Percentiles rank a stretch among this genome's conserved stretches.
These are phyloP conservation scores for Vigna angularis DNA, from an alignment of 306 rosid genomes.

Conservation along the genomic window DNA sequence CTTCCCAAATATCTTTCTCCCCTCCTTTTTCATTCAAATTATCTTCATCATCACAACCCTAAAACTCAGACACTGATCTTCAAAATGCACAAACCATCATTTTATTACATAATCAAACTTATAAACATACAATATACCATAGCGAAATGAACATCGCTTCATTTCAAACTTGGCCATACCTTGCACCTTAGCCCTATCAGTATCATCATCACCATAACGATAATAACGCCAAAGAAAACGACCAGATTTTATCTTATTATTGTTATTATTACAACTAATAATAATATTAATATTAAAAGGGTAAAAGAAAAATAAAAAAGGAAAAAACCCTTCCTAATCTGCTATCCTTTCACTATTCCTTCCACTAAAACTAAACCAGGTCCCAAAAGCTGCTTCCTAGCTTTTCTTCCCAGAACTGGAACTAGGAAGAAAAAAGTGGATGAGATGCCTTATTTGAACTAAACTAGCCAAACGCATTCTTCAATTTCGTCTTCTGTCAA, in stretches of 20 bases:
- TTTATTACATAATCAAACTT: constrained; percentile 8
- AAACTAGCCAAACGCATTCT: constrained; percentile 58
- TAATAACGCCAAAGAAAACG: constrained; percentile 30
- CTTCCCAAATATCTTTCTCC: no score
- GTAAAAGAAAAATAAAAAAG: neutral
- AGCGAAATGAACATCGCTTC: neutral
- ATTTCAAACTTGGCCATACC: constrained; percentile 27
- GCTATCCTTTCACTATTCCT: constrained; percentile 41
- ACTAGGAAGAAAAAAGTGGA: constrained; percentile 46
- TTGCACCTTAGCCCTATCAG: neutral
- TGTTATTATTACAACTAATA: constrained; percentile 45
- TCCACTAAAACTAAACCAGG: constrained; percentile 38
- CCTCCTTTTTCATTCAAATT: neutral
- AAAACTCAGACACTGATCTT: no score
- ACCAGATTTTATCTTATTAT: constrained; percentile 29
- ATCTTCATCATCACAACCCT: no score
- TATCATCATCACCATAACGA: constrained; percentile 30
- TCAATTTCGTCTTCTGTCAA: constrained; percentile 44
- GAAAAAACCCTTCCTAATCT: constrained; percentile 29
- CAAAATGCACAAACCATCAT: no score
- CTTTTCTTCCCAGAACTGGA: constrained; percentile 9
- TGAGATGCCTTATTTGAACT: constrained; percentile 58
- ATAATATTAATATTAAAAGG: neutral
- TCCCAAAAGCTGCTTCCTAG: constrained; percentile 53
- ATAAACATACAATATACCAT: constrained; percentile 18